Percentiles rank a stretch among this genome's conserved stretches.
Conservation (phyloP, 371 early-diverging fungal species). For the Mucor indicus region DNA sequence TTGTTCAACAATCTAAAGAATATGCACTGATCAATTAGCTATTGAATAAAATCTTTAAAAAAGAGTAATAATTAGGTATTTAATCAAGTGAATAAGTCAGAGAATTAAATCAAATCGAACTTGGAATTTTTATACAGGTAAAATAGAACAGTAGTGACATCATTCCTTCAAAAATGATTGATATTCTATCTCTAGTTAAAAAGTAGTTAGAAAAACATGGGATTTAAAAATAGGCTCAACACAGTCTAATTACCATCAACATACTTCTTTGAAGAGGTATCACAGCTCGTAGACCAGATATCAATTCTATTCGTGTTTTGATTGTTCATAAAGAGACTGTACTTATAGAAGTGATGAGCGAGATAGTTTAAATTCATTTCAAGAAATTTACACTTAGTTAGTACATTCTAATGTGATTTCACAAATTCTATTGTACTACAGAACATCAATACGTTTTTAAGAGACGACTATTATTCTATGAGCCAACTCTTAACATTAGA, state of each 20-base stretch:
- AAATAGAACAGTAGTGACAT: no score
- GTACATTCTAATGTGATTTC: constrained; percentile 3
- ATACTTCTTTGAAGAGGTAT: constrained; percentile 5
- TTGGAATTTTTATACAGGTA: no score
- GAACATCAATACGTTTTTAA: constrained; percentile 11
- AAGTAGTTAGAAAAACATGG: background rate
- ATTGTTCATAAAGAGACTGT: no score
- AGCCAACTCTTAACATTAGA: constrained; percentile 11
- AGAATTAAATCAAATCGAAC: no score
- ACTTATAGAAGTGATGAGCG: constrained; percentile 7
- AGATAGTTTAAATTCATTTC: constrained; percentile 1
- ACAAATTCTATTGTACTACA: constrained; percentile 11
- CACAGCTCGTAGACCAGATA: background rate
- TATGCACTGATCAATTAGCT: no score
- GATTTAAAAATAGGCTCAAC: constrained; percentile 4
- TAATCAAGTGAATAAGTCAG: no score
- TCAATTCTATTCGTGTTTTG: no score
- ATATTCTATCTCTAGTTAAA: background rate
- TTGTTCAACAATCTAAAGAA: no score
- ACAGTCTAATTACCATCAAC: background rate
- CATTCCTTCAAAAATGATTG: constrained; percentile 4
- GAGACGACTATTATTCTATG: constrained; percentile 12
- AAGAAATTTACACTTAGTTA: constrained; percentile 3
- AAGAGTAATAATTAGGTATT: no score
- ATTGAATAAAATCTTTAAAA: no score